phyloP scores from a whole-genome alignment of 2,329 filamentous ascomycete species.

The Beauveria scarabaeidicola region DNA sequence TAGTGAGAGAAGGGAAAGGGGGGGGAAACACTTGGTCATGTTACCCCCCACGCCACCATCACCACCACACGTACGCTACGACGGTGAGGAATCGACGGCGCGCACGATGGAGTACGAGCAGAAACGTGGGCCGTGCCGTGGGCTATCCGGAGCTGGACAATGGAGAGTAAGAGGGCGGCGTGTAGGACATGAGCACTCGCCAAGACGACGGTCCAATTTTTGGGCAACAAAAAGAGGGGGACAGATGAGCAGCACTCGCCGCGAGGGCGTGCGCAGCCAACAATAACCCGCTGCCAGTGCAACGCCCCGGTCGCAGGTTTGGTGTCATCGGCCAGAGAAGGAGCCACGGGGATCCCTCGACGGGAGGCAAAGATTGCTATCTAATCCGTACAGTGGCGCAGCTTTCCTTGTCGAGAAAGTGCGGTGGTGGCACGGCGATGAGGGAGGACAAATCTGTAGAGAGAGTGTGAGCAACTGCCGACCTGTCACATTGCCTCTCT shows the following conservation, averaged over 20 bases:
- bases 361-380: neutral
- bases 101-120: too few relatives aligned
- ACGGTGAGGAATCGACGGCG: neutral
- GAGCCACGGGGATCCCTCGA: neutral
- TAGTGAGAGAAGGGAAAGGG: neutral
- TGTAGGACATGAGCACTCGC: neutral
- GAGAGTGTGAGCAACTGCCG: neutral
- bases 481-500: neutral
- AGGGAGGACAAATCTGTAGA: neutral
- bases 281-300: neutral
- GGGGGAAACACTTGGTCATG: constrained; percentile 1
- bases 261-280: neutral
- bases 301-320: neutral
- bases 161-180: too few relatives aligned
- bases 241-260: neutral
- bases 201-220: neutral
- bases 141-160: neutral
- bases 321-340: neutral
- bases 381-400: neutral
- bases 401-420: neutral
- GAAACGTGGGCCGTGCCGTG: neutral
- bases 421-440: neutral
- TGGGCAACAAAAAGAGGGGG: neutral
- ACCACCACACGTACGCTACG: neutral
- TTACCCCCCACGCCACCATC: neutral